Conservation (phyloP, 2,329 filamentous ascomycete species). For the Didymella keratinophila region DNA sequence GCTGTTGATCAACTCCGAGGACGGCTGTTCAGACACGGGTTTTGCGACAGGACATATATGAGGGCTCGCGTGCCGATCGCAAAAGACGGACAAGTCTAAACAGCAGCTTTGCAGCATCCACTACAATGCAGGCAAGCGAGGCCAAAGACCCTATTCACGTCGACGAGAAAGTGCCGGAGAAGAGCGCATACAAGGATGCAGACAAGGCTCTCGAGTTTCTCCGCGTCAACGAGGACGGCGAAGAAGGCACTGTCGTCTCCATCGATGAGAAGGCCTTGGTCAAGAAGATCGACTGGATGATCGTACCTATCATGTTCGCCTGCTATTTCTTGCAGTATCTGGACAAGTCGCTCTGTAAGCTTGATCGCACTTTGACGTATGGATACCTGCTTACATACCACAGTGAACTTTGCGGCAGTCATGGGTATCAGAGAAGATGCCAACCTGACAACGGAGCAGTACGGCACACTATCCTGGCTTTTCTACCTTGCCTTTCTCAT, state of each 20-base stretch:
- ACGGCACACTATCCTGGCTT: constrained; percentile 46
- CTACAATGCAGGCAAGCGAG: constrained; percentile 4
- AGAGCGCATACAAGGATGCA: constrained; percentile 21
- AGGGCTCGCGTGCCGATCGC: background rate
- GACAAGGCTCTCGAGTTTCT: constrained; percentile 39
- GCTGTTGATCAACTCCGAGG: background rate
- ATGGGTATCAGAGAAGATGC: constrained; percentile 53
- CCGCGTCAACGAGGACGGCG: constrained; percentile 19
- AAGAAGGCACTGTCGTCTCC: constrained; percentile 16
- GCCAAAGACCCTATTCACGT: background rate
- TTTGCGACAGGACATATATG: background rate
- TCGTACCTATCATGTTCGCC: constrained; percentile 52
- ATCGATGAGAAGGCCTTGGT: constrained; percentile 28
- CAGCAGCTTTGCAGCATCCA: background rate
- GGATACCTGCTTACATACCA: background rate
- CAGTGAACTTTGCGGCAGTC: constrained; percentile 53
- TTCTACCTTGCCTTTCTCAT: constrained; percentile 51
- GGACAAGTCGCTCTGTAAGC: constrained; percentile 54
- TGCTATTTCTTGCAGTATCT: constrained; percentile 53
- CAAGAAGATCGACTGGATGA: constrained; percentile 52
- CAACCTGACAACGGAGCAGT: constrained; percentile 48
- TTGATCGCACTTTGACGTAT: background rate
- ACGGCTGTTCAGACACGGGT: background rate
- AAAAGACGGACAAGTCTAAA: background rate
- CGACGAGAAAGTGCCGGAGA: constrained; percentile 8